These are phyloP conservation scores for Ceratobasidium sp. DNA, from an alignment of 1,284 basidiomycete species.

Conservation along the genomic window DNA sequence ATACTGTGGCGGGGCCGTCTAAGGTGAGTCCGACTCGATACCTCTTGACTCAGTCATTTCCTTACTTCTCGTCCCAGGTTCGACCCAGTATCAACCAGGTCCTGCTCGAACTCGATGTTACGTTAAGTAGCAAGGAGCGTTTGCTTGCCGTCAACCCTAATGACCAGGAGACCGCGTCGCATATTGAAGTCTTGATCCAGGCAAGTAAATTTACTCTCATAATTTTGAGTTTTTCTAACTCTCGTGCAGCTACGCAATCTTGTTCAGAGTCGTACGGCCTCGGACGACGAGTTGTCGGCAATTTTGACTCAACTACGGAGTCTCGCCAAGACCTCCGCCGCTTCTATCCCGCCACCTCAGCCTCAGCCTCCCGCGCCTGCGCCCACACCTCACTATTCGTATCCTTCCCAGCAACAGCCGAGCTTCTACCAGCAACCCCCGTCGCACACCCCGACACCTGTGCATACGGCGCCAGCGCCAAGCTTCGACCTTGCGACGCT, in stretches of 20 bases:
- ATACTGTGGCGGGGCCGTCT: slow-evolving; percentile 22
- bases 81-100: slow-evolving; percentile 73
- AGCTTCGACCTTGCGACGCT: slow-evolving; percentile 47
- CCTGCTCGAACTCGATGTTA: slow-evolving; percentile 82
- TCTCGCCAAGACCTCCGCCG: slow-evolving; percentile 62
- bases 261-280: slow-evolving; percentile 78
- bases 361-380: slow-evolving; percentile 55
- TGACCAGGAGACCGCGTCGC: slow-evolving; percentile 68
- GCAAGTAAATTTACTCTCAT: slow-evolving; percentile 60
- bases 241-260: slow-evolving; percentile 74
- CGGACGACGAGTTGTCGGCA: slow-evolving; percentile 81
- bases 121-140: slow-evolving; percentile 80
- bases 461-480: slow-evolving; percentile 23
- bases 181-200: slow-evolving; percentile 79
- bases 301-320: slow-evolving; percentile 82
- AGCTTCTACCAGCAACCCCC: slow-evolving; percentile 33
- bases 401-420: not conserved
- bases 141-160: slow-evolving; percentile 73
- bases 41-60: slow-evolving; percentile 57
- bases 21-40: slow-evolving; percentile 45
- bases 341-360: slow-evolving; percentile 56
- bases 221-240: slow-evolving; percentile 19
- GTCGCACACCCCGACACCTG: slow-evolving; percentile 19
- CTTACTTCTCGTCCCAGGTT: slow-evolving; percentile 56
- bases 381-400: slow-evolving; percentile 56